Percentiles rank a stretch among this genome's conserved stretches.
phyloP scores from a whole-genome alignment of 192 early-diverging fungal genomes.

The Oehlia diaphana region DNA sequence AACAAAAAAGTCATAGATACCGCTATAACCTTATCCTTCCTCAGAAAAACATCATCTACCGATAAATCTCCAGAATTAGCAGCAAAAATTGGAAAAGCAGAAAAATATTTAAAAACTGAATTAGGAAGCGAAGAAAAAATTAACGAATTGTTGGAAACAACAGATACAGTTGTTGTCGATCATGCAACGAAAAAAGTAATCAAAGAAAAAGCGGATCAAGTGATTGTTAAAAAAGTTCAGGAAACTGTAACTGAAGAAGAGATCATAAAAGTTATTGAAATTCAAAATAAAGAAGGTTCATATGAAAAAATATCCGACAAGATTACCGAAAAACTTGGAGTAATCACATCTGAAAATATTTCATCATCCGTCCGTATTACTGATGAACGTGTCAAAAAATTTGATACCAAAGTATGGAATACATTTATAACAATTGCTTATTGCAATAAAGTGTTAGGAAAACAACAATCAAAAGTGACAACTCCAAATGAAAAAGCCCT shows the following conservation, averaged over 20 bases:
- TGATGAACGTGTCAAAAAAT: no score
- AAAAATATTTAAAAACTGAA: neutral
- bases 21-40: neutral
- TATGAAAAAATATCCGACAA: neutral
- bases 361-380: no score
- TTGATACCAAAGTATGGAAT: no score
- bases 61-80: neutral
- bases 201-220: neutral
- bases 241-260: neutral
- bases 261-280: neutral
- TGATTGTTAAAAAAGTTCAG: neutral
- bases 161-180: neutral
- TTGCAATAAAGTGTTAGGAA: no score
- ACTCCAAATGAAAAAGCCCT: no score
- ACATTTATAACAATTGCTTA: no score
- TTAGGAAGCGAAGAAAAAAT: neutral
- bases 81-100: neutral
- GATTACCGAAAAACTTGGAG: neutral
- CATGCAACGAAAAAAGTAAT: slow-evolving; percentile 4
- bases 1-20: neutral
- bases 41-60: neutral
- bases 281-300: neutral
- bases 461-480: no score
- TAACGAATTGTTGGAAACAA: neutral
- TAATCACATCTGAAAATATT: neutral